phyloP scores from a whole-genome alignment of 352 stramenopile genomes.

The Phytopythium helicoides region DNA sequence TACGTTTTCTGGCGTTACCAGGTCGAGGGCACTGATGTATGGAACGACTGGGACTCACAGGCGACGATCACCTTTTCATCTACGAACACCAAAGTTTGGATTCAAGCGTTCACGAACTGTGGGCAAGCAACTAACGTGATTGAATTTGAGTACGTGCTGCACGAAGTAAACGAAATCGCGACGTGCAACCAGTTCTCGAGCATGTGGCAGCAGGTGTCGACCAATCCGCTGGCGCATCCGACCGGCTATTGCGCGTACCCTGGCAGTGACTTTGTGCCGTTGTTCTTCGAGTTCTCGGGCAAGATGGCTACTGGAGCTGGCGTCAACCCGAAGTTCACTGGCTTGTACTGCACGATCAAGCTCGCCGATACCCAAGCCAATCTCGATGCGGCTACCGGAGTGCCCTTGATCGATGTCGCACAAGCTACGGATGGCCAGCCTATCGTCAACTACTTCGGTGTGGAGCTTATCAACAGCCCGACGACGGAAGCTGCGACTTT shows the following conservation, averaged over 20 bases:
- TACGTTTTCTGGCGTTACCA: conserved; percentile 54
- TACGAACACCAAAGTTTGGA: conserved; percentile 26
- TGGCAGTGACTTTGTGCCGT: conserved; percentile 15
- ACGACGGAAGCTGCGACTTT: neutral
- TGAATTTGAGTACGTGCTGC: conserved; percentile 14
- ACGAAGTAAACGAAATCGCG: conserved; percentile 23
- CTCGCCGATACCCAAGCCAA: conserved; percentile 4
- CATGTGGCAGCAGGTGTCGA: conserved; percentile 16
- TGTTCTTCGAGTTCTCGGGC: conserved; percentile 17
- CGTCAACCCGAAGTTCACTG: conserved; percentile 21
- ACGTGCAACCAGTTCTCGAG: conserved; percentile 10
- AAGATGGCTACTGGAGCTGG: neutral
- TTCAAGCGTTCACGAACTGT: conserved; percentile 23
- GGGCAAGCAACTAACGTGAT: conserved; percentile 2
- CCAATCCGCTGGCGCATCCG: conserved; percentile 4
- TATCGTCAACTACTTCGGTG: conserved; percentile 4
- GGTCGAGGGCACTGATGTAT: conserved; percentile 6
- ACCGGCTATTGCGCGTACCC: conserved; percentile 17
- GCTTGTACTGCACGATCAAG: conserved; percentile 19
- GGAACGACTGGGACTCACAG: conserved; percentile 8
- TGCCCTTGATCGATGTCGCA: neutral
- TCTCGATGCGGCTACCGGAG: neutral
- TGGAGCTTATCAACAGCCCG: conserved; percentile 1
- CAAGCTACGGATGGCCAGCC: neutral
- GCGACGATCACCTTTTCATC: conserved; percentile 18